Percentiles rank a stretch among this genome's conserved stretches.
Conservation (phyloP, 1,284 basidiomycete species). For the Sanghuangporus weigelae region DNA sequence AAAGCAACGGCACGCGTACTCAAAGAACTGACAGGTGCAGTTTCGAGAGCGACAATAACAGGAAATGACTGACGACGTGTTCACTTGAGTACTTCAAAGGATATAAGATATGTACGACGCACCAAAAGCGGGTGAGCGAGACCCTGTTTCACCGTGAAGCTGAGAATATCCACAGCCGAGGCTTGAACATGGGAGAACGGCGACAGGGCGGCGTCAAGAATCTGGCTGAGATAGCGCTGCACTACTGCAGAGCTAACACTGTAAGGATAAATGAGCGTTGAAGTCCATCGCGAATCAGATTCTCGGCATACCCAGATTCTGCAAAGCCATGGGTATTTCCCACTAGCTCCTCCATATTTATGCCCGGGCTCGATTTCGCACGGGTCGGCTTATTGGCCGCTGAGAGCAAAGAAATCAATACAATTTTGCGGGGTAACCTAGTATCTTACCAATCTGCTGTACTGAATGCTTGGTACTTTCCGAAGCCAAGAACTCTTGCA, state of each 20-base stretch:
- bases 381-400: conserved; percentile 33
- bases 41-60: conserved; percentile 90
- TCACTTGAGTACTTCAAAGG: conserved; percentile 1
- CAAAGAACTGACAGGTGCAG: conserved; percentile 58
- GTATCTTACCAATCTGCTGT: conserved; percentile 53
- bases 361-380: conserved; percentile 39
- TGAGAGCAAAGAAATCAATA: neutral
- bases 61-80: conserved; percentile 69
- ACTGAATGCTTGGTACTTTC: conserved; percentile 72
- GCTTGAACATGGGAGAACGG: conserved; percentile 68
- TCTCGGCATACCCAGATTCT: conserved; percentile 77
- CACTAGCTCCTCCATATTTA: conserved; percentile 89
- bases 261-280: conserved; percentile 10
- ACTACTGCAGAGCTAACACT: conserved; percentile 92
- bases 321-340: conserved; percentile 93
- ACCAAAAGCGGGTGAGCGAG: conserved; percentile 91
- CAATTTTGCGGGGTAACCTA: conserved; percentile 20
- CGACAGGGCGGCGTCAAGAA: conserved; percentile 79
- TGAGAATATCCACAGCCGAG: conserved; percentile 86
- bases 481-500: conserved; percentile 85
- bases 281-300: neutral
- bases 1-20: conserved; percentile 76
- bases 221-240: conserved; percentile 83
- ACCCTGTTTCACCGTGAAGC: conserved; percentile 91
- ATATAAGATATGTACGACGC: conserved; percentile 18